Evolutionary conservation across 1,284 basidiomycete species (phyloP), one percentile per base, ranked within the genome.

Genomic region (Leucoagaricus sp.): DNA sequence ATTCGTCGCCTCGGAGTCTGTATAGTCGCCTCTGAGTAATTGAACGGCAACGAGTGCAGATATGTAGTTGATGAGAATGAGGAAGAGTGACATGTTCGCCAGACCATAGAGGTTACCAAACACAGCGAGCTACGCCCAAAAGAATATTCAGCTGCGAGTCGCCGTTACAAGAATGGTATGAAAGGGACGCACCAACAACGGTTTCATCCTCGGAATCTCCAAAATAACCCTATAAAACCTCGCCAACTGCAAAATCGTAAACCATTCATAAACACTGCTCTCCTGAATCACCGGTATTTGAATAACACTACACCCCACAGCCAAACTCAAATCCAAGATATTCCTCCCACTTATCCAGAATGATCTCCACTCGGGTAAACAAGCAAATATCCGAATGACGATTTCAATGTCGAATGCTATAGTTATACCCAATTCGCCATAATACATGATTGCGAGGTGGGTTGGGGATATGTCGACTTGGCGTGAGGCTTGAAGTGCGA

Each of bases 151-250:
- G 66, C 31, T 62, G 21, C 57, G 45, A n/a, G n/a, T n/a, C n/a
- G n/a, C n/a, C n/a, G n/a, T 25, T 60, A 26, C 60, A 53, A 26
- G 34, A 50, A 49, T 13, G 15, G 49, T 50, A 42, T 58, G 36
- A 25, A 55, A 52, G 19, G 17, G 19, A 62, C 85, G 58, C 60
- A 93, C 90, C 72, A 94, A 69, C 47, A 94, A 73, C 3, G 86
- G 86, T 59, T 83, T 85, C 91, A 95, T 95, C 55, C 92, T 79
- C 1, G 94, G 94, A 13, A 96, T 83, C 44, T 88, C 90, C 42
- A 98, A 71, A 65, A 98, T 96, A 31, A 98, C 93, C 1, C 96
- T 82, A 71, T 99, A 98, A 76, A 98, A 98, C 61, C 96, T 81
- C 60, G 83, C 79, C 5, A 98, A 77, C 68, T 96, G 93, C 65